Evolutionary conservation across 805 yeast species (phyloP).

Genomic region (Pichia phayaonensis): DNA sequence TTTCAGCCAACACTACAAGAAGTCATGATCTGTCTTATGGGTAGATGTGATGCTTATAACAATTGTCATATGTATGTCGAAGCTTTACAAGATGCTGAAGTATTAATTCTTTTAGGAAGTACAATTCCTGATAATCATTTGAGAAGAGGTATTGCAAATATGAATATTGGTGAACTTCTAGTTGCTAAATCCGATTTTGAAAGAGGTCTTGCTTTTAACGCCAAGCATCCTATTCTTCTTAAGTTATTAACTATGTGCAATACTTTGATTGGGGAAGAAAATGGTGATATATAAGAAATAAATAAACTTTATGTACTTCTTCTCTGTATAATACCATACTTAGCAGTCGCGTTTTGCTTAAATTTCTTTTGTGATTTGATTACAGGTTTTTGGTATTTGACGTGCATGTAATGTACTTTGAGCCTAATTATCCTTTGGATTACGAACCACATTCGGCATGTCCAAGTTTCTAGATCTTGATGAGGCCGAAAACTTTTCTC

Average conservation of each 20-base stretch:
- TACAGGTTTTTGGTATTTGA: not conserved
- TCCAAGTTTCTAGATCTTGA: conserved; percentile 3
- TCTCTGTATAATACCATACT: not conserved
- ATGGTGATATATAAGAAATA: conserved; percentile 38
- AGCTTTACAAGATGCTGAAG: conserved; percentile 64
- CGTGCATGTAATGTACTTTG: no score
- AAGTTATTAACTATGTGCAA: conserved; percentile 41
- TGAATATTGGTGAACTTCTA: conserved; percentile 53
- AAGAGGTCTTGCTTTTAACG: conserved; percentile 62
- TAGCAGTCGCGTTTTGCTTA: not conserved
- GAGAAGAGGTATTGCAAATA: conserved; percentile 59
- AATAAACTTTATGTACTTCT: no score
- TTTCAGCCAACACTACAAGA: conserved; percentile 69
- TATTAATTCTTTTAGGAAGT: conserved; percentile 52
- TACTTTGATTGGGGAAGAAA: conserved; percentile 45
- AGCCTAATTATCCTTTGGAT: no score
- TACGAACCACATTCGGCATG: not conserved
- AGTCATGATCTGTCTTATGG: conserved; percentile 54
- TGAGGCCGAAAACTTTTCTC: not conserved
- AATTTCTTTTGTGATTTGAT: not conserved
- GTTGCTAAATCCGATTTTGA: conserved; percentile 62
- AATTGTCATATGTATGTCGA: conserved; percentile 45
- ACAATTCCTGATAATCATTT: conserved; percentile 62
- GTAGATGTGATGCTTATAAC: conserved; percentile 63
- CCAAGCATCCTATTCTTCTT: conserved; percentile 41